A percentile compares a stretch with the other conserved stretches of the same genome.
phyloP scores from a whole-genome alignment of 1,284 basidiomycete genomes.

The Chiua sp. region DNA sequence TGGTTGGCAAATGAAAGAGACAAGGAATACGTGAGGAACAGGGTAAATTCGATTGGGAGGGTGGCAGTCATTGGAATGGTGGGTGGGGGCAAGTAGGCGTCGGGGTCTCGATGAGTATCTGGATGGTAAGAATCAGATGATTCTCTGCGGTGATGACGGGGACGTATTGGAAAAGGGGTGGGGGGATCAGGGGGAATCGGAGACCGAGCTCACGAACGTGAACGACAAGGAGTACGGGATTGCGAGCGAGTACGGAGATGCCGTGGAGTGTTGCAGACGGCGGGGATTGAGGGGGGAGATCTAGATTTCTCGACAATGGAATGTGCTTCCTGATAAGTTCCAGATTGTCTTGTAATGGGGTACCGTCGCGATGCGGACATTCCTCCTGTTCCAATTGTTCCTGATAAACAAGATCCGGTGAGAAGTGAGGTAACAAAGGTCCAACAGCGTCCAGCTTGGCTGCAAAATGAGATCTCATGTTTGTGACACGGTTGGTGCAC shows the following conservation, averaged over 20 bases:
- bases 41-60: constrained; percentile 87
- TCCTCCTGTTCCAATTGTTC: constrained; percentile 5
- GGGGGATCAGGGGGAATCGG: no score
- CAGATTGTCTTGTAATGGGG: constrained; percentile 10
- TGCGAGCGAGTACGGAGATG: constrained; percentile 24
- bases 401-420: constrained; percentile 25
- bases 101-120: constrained; percentile 15
- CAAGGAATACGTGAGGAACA: constrained; percentile 86
- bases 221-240: not conserved
- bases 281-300: constrained; percentile 11
- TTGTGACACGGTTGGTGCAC: constrained; percentile 75
- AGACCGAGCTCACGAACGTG: no score
- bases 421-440: constrained; percentile 22
- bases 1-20: constrained; percentile 90
- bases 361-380: constrained; percentile 5
- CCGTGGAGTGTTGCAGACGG: constrained; percentile 13
- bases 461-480: constrained; percentile 82
- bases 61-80: constrained; percentile 66
- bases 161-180: no score
- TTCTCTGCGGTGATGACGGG: constrained; percentile 14
- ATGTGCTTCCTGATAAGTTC: constrained; percentile 15
- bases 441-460: constrained; percentile 60
- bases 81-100: constrained; percentile 29
- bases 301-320: constrained; percentile 24
- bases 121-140: constrained; percentile 27